Evolutionary conservation across 2,329 filamentous ascomycete species (phyloP).

Genomic region (Hirsutella minnesotensis): DNA sequence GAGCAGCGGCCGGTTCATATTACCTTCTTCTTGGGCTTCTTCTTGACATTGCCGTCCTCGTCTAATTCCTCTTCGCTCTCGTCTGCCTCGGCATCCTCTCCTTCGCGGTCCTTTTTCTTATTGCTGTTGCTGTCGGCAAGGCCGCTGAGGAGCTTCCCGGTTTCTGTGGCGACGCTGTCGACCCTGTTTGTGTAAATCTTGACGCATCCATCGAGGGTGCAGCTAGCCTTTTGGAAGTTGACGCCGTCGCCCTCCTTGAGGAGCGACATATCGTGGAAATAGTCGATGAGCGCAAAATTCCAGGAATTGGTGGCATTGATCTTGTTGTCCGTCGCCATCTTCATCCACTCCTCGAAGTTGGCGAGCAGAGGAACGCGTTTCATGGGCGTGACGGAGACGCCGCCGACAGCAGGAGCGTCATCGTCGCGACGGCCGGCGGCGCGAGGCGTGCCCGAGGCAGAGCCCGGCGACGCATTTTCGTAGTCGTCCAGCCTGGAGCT

Average conservation of each 20-base stretch:
- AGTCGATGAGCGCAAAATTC: conserved; percentile 99
- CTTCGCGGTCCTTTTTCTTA: conserved; percentile 57
- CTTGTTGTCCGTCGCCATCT: conserved; percentile 99
- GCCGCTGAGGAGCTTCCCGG: conserved; percentile 85
- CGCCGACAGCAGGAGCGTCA: conserved; percentile 43
- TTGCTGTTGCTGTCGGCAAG: conserved; percentile 77
- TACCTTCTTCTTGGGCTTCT: conserved; percentile 67
- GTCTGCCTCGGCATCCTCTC: conserved; percentile 56
- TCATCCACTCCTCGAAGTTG: conserved; percentile 99
- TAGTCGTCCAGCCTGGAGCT: conserved; percentile 46
- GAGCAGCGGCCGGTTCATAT: conserved; percentile 6
- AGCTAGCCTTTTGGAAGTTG: conserved; percentile 98
- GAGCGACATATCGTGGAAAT: conserved; percentile 98
- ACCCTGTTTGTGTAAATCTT: conserved; percentile 99
- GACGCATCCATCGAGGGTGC: conserved; percentile 92
- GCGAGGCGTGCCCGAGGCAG: conserved; percentile 42
- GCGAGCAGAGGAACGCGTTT: conserved; percentile 91
- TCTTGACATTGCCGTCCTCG: conserved; percentile 46
- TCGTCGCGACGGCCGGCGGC: conserved; percentile 22
- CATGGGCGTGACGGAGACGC: conserved; percentile 79
- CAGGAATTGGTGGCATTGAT: conserved; percentile 98
- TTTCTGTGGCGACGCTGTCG: conserved; percentile 95
- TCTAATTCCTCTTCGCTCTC: conserved; percentile 52
- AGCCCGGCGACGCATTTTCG: conserved; percentile 43
- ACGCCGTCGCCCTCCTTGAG: conserved; percentile 93